phyloP scores from a whole-genome alignment of 768 basidiomycete species.

The Tubosaeta brunneosetosa region DNA sequence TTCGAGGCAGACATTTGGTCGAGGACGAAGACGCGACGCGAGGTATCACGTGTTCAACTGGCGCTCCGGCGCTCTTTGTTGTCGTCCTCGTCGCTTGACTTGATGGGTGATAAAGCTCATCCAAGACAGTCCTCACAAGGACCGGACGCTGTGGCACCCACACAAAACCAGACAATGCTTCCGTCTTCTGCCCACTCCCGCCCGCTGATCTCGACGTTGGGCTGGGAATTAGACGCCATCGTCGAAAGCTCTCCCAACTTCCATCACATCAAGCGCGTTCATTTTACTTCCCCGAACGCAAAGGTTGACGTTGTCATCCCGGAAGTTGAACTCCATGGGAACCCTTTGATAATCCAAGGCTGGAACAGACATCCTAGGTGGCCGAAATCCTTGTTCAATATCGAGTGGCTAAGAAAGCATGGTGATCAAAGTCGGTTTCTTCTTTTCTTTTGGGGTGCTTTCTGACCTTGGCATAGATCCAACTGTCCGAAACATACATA shows the following conservation, averaged over 20 bases:
- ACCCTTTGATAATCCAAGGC: conserved; percentile 61
- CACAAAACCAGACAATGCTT: not conserved
- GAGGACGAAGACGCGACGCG: conserved; percentile 14
- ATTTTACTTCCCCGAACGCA: conserved; percentile 26
- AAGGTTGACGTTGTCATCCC: conserved; percentile 32
- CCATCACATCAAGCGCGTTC: conserved; percentile 35
- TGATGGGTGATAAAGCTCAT: not conserved
- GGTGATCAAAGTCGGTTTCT: conserved; percentile 23
- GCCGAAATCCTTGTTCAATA: conserved; percentile 49
- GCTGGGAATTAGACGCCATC: conserved; percentile 49
- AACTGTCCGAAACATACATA: conserved; percentile 58
- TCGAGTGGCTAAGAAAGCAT: conserved; percentile 48
- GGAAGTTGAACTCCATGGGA: conserved; percentile 45
- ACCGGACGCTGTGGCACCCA: not conserved
- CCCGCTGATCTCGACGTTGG: conserved; percentile 35
- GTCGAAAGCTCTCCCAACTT: conserved; percentile 41
- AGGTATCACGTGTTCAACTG: conserved; percentile 12
- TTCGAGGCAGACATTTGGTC: conserved; percentile 10
- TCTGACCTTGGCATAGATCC: conserved; percentile 40
- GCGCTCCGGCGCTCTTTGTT: not conserved
- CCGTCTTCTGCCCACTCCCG: not conserved
- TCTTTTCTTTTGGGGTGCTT: not conserved
- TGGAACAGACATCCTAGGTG: conserved; percentile 54
- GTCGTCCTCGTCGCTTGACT: not conserved
- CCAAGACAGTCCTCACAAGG: conserved; percentile 7